phyloP scores from a whole-genome alignment of 208 protist genomes.

The Crithidia brevicula region DNA sequence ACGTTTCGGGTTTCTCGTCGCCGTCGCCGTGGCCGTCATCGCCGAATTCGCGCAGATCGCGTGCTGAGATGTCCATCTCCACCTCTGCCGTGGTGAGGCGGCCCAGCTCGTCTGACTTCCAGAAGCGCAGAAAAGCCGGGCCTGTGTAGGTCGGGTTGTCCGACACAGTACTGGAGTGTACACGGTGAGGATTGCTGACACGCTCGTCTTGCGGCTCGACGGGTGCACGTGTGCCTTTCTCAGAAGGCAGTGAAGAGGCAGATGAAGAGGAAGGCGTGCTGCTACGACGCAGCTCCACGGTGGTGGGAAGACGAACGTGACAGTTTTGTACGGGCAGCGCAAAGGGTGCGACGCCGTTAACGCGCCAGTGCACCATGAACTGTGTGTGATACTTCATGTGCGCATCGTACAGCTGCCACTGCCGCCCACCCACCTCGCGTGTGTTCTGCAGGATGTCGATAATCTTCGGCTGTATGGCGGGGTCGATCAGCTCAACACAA shows the following conservation, averaged over 20 bases:
- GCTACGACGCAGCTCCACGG: constrained; percentile 14
- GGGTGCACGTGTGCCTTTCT: background rate
- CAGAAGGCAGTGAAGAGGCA: background rate
- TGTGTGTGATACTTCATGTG: constrained; percentile 71
- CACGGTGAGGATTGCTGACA: no score
- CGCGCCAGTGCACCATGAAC: constrained; percentile 75
- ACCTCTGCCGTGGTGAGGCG: constrained; percentile 54
- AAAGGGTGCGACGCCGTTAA: constrained; percentile 68
- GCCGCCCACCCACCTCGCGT: constrained; percentile 44
- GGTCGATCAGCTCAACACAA: constrained; percentile 67
- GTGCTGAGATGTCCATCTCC: constrained; percentile 54
- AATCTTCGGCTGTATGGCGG: constrained; percentile 38
- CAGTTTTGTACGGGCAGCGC: constrained; percentile 26
- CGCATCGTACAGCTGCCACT: constrained; percentile 73
- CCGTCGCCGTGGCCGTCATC: no score
- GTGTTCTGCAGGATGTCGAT: constrained; percentile 56
- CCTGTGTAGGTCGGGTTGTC: no score
- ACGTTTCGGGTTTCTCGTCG: no score
- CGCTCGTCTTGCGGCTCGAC: background rate
- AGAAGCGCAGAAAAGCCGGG: constrained; percentile 7
- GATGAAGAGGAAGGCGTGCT: background rate
- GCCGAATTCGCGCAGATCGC: constrained; percentile 13
- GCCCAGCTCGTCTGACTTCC: constrained; percentile 36
- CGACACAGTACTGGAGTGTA: no score
- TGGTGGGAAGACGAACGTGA: constrained; percentile 34